phyloP scores from a whole-genome alignment of 805 yeast genomes.

The Kazachstania kunashirensis region DNA sequence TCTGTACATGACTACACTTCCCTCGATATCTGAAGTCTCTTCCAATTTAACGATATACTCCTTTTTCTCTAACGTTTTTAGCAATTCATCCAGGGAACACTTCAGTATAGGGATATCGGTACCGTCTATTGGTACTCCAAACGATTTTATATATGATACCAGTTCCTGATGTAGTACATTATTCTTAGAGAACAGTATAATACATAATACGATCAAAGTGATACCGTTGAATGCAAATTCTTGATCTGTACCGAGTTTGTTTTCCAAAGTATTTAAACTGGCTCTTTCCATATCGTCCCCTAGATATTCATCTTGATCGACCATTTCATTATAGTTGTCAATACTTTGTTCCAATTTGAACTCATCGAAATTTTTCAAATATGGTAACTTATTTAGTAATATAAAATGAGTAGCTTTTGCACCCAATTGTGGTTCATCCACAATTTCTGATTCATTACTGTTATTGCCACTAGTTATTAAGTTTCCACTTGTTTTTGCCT shows the following conservation, averaged over 20 bases:
- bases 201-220: slow-evolving; percentile 12
- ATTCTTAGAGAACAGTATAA: slow-evolving; percentile 23
- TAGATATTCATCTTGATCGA: slow-evolving; percentile 14
- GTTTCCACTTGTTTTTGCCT: neutral
- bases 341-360: slow-evolving; percentile 11
- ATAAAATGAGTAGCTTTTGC: slow-evolving; percentile 18
- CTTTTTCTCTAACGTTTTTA: slow-evolving; percentile 14
- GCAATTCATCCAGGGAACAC: slow-evolving; percentile 16
- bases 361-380: slow-evolving; percentile 9
- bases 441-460: neutral
- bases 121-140: slow-evolving; percentile 25
- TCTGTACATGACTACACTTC: slow-evolving; percentile 15
- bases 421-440: slow-evolving; percentile 2
- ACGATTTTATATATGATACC: slow-evolving; percentile 9
- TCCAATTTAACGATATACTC: slow-evolving; percentile 19
- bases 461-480: neutral
- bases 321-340: slow-evolving; percentile 8
- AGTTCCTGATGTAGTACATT: slow-evolving; percentile 23
- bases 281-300: slow-evolving; percentile 12
- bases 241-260: slow-evolving; percentile 13
- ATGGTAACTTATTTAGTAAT: slow-evolving; percentile 15
- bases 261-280: slow-evolving; percentile 10
- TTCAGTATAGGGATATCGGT: slow-evolving; percentile 20
- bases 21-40: slow-evolving; percentile 20
- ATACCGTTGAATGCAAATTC: slow-evolving; percentile 20